These are phyloP conservation scores for Tolypocladium tropicale DNA, from an alignment of 2,329 filamentous ascomycete genomes.

Conservation along the genomic window DNA sequence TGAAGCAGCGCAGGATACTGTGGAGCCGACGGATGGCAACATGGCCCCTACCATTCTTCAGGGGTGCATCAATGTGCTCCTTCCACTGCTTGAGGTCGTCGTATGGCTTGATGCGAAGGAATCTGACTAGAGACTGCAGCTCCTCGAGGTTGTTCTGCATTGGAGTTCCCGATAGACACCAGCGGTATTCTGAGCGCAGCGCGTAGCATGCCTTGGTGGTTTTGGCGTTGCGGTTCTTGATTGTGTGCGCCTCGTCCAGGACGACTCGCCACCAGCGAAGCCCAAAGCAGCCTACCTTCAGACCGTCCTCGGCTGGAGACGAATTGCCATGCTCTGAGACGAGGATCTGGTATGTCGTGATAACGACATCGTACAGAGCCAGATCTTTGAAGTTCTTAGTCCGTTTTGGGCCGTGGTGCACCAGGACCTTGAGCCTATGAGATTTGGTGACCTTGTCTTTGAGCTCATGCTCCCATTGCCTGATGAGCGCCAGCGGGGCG, in stretches of 20 bases:
- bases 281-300: slow-evolving; percentile 77
- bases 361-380: slow-evolving; percentile 82
- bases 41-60: slow-evolving; percentile 83
- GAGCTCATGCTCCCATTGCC: slow-evolving; percentile 95
- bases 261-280: slow-evolving; percentile 93
- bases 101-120: slow-evolving; percentile 85
- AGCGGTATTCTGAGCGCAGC: slow-evolving; percentile 75
- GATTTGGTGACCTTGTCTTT: slow-evolving; percentile 64
- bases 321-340: slow-evolving; percentile 78
- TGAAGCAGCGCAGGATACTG: slow-evolving; percentile 79
- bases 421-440: slow-evolving; percentile 67
- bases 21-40: slow-evolving; percentile 82
- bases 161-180: slow-evolving; percentile 92
- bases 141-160: slow-evolving; percentile 99
- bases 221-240: slow-evolving; percentile 97
- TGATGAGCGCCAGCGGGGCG: slow-evolving; percentile 85
- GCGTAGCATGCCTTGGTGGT: slow-evolving; percentile 87
- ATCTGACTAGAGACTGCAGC: slow-evolving; percentile 85
- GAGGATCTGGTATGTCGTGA: slow-evolving; percentile 93
- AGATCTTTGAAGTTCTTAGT: slow-evolving; percentile 71
- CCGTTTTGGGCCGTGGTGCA: slow-evolving; percentile 83
- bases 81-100: slow-evolving; percentile 82
- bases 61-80: slow-evolving; percentile 76
- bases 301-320: slow-evolving; percentile 46
- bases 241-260: slow-evolving; percentile 92